Evolutionary conservation across 78 protist species (phyloP).

Genomic region (Dictyostelium brefeldianum): DNA sequence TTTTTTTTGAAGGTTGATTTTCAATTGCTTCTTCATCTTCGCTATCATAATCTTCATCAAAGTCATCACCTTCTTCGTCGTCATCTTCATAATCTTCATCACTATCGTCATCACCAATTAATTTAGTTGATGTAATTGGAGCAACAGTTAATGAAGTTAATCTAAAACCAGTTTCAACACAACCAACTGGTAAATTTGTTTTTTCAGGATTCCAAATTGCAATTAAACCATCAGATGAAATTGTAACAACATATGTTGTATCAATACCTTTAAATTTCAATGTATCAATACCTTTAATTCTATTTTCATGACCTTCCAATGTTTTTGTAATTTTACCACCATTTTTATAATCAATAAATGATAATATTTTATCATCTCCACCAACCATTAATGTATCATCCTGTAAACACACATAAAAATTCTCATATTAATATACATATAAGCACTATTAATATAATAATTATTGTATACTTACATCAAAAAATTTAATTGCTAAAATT

Average conservation of each 20-base stretch:
- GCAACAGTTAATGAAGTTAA: constrained; percentile 33
- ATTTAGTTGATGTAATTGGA: not conserved
- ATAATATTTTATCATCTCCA: constrained; percentile 50
- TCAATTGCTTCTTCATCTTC: constrained; percentile 37
- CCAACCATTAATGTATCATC: constrained; percentile 52
- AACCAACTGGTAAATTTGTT: constrained; percentile 47
- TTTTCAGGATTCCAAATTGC: constrained; percentile 48
- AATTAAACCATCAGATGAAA: constrained; percentile 63
- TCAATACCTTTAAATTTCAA: not conserved
- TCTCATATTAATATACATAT: too few species aligned
- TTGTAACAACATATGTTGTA: constrained; percentile 28
- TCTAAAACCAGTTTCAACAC: constrained; percentile 65
- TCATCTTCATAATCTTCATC: not conserved
- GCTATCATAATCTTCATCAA: constrained; percentile 5
- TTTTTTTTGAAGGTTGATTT: not conserved
- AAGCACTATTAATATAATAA: not conserved
- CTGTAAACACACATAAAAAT: too few species aligned
- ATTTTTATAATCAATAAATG: constrained; percentile 31
- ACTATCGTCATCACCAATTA: not conserved
- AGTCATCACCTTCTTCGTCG: not conserved
- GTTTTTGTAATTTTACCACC: constrained; percentile 35
- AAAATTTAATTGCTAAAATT: constrained; percentile 44
- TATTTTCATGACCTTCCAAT: constrained; percentile 5
- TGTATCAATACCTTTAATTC: constrained; percentile 51
- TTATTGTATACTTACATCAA: not conserved